Evolutionary conservation across 192 early-diverging fungal species (phyloP), one percentile per base, ranked within the genome.

Genomic region (Piromyces finnis): DNA sequence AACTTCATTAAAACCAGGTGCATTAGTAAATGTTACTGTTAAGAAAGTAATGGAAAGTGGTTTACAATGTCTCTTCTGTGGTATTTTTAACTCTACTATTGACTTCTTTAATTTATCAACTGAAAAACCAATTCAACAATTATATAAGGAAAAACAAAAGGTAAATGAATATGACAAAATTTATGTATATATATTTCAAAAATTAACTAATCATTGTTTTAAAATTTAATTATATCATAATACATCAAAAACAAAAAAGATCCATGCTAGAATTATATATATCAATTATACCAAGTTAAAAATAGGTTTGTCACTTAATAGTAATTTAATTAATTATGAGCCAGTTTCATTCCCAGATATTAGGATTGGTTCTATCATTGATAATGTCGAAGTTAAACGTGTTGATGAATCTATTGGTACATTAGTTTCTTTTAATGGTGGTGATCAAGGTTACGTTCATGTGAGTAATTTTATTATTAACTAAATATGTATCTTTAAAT

Each of bases 1-100:
- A 77, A 89, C 87, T n/a, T 94, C 94, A 5, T 82, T 95, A n/a
- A 91, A 91, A 79, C 93, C 95, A 37, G 96, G 96, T 13, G 87
- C 92, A 37, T 80, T 94, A 13, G 86, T 97, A 13, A 84, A 89
- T 13, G 90, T 89, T 4, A 88, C 90, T 29, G 84, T 97, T 29
- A 89, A 91, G 68, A 84, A 85, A 68, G 82, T 91, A 29, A 85
- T 90, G 81, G 86, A 89, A 30, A 87, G 84, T 82, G 96, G 96
- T 3, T 77, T 95, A 28, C 81, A 88, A 78, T 83, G 93, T 77
- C 89, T 90, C 77, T 91, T 96, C 82, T 91, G 94, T 89, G 94
- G 93, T n/a, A 87, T 95, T 77, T 94, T 95, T 81, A 89, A 94
- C 81, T 92, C 92, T 79, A 88, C 86, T 3, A 89, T 95, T 29